Evolutionary conservation across 2,329 filamentous ascomycete genomes (phyloP).

Genomic region (Diaporthe sp.): DNA sequence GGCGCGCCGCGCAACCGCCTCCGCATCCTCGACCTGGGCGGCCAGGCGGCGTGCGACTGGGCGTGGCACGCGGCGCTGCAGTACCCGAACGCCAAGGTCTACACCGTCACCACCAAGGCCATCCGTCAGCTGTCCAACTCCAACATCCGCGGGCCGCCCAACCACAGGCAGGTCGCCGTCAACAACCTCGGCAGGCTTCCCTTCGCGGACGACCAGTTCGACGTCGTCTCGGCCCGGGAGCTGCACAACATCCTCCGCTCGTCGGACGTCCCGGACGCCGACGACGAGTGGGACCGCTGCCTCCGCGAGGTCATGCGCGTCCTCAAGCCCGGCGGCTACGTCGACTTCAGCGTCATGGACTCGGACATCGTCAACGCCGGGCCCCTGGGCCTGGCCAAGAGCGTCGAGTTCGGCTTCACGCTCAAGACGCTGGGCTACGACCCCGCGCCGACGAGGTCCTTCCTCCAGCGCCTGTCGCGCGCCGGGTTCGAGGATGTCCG

Average conservation of each 20-base stretch:
- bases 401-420: constrained; percentile 92
- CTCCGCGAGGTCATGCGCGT: constrained; percentile 89
- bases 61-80: constrained; percentile 92
- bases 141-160: constrained; percentile 84
- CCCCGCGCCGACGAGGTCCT: constrained; percentile 83
- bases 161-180: constrained; percentile 88
- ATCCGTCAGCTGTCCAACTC: constrained; percentile 79
- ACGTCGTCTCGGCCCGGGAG: constrained; percentile 90
- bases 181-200: constrained; percentile 84
- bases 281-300: constrained; percentile 90
- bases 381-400: constrained; percentile 82
- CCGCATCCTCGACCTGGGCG: constrained; percentile 87
- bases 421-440: constrained; percentile 94
- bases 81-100: constrained; percentile 87
- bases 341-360: constrained; percentile 93
- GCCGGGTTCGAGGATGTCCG: constrained; percentile 86
- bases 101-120: constrained; percentile 85
- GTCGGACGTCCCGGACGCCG: constrained; percentile 69
- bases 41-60: constrained; percentile 90
- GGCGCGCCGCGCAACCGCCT: constrained; percentile 50
- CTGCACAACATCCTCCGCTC: constrained; percentile 88
- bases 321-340: constrained; percentile 90
- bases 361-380: constrained; percentile 91
- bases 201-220: constrained; percentile 88
- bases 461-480: constrained; percentile 79